Percentiles rank a stretch among this genome's conserved stretches.
phyloP scores from a whole-genome alignment of 2,329 filamentous ascomycete species.

The Xylogone sp. region DNA sequence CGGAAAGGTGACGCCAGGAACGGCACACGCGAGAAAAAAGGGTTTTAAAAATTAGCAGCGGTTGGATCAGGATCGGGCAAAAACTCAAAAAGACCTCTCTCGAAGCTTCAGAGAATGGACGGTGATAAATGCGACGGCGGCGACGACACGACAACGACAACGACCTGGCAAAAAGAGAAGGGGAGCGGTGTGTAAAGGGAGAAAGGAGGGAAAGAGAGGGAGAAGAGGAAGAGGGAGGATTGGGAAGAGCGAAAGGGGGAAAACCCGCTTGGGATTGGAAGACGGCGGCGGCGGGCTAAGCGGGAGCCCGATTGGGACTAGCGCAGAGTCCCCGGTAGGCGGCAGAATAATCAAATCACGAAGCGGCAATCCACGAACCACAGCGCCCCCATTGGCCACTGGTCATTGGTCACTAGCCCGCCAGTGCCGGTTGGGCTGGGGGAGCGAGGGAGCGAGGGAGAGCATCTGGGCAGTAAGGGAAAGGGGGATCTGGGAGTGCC shows the following conservation, averaged over 20 bases:
- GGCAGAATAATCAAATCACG: no score
- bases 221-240: conserved; percentile 3
- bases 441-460: neutral
- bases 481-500: no score
- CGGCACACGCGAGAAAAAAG: neutral
- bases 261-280: neutral
- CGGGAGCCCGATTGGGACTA: neutral
- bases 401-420: no score
- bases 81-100: neutral
- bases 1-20: neutral
- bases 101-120: neutral
- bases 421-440: neutral
- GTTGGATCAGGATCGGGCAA: neutral
- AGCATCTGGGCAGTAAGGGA: no score
- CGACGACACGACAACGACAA: neutral
- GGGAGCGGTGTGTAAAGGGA: conserved; percentile 1
- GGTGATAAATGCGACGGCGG: neutral
- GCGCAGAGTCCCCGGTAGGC: no score
- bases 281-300: neutral
- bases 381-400: neutral
- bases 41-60: neutral
- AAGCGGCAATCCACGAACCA: neutral
- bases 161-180: neutral
- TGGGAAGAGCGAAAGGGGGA: neutral
- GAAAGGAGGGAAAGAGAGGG: conserved; percentile 2